phyloP scores from a whole-genome alignment of 768 basidiomycete genomes.

The Strobilomyces dryophilus region DNA sequence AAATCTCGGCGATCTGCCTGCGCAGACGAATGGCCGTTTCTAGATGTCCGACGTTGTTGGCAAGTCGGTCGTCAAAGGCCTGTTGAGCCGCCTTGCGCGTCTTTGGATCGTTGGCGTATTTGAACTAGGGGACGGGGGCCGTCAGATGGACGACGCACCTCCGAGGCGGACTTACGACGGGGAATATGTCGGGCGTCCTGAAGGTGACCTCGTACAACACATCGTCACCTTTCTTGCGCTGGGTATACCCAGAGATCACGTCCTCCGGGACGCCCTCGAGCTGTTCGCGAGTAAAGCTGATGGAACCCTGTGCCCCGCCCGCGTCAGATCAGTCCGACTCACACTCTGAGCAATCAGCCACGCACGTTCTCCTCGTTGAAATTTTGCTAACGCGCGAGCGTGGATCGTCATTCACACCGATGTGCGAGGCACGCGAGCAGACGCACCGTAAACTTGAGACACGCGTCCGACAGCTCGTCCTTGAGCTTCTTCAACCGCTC shows the following conservation, averaged over 20 bases:
- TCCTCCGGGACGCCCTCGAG: conserved; percentile 79
- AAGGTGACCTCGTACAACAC: conserved; percentile 71
- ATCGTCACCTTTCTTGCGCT: conserved; percentile 53
- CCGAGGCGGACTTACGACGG: conserved; percentile 46
- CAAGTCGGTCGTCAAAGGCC: conserved; percentile 64
- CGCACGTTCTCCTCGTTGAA: conserved; percentile 83
- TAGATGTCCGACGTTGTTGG: conserved; percentile 67
- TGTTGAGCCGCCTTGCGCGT: conserved; percentile 66
- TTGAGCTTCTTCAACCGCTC: conserved; percentile 54
- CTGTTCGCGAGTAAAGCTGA: conserved; percentile 67
- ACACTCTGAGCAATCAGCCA: background rate
- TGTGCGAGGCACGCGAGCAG: too few species aligned
- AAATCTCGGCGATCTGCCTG: conserved; percentile 58
- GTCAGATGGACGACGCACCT: background rate
- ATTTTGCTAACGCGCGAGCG: conserved; percentile 55
- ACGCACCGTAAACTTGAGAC: conserved; percentile 70
- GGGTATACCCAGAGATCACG: conserved; percentile 73
- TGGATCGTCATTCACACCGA: too few species aligned
- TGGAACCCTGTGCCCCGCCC: conserved; percentile 40
- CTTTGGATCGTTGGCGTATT: conserved; percentile 67
- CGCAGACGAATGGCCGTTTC: conserved; percentile 66
- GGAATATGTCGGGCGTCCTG: conserved; percentile 81
- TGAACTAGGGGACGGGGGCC: conserved; percentile 50
- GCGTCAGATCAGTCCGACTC: background rate
- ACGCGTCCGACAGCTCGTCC: conserved; percentile 73